These are phyloP conservation scores for Rubus idaeus DNA, from an alignment of 306 rosid genomes.

Conservation along the genomic window DNA sequence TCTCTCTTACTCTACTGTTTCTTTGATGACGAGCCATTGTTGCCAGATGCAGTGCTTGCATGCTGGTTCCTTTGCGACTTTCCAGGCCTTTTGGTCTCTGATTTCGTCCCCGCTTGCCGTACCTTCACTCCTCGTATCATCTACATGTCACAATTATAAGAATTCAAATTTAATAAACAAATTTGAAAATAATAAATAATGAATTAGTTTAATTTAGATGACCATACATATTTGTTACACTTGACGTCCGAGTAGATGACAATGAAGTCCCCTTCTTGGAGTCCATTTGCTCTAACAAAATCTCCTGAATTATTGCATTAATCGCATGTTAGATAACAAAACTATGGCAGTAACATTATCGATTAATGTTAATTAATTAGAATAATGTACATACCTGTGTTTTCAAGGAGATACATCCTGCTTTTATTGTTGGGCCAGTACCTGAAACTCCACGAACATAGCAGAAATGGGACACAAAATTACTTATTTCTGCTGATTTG, in stretches of 20 bases:
- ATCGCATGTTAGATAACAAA: background rate
- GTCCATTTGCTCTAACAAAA: slow-evolving; percentile 97
- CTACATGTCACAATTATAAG: slow-evolving; percentile 15
- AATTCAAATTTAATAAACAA: background rate
- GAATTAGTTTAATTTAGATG: background rate
- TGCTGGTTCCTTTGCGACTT: slow-evolving; percentile 73
- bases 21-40: slow-evolving; percentile 37
- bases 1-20: slow-evolving; percentile 23
- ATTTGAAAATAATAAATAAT: background rate
- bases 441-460: slow-evolving; percentile 62
- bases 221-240: slow-evolving; percentile 82
- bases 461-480: background rate
- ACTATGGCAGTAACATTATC: background rate
- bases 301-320: slow-evolving; percentile 52
- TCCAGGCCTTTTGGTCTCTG: slow-evolving; percentile 61
- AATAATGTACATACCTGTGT: slow-evolving; percentile 60
- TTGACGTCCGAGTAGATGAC: slow-evolving; percentile 89
- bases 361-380: no score
- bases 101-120: slow-evolving; percentile 63
- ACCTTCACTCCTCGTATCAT: slow-evolving; percentile 99
- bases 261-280: slow-evolving; percentile 97
- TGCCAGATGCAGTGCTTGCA: slow-evolving; percentile 33
- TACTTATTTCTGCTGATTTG: slow-evolving; percentile 23
- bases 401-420: slow-evolving; percentile 98
- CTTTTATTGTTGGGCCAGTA: slow-evolving; percentile 99